Evolutionary conservation across 805 yeast genomes (phyloP).

Genomic region (Candida vartiovaarae): DNA sequence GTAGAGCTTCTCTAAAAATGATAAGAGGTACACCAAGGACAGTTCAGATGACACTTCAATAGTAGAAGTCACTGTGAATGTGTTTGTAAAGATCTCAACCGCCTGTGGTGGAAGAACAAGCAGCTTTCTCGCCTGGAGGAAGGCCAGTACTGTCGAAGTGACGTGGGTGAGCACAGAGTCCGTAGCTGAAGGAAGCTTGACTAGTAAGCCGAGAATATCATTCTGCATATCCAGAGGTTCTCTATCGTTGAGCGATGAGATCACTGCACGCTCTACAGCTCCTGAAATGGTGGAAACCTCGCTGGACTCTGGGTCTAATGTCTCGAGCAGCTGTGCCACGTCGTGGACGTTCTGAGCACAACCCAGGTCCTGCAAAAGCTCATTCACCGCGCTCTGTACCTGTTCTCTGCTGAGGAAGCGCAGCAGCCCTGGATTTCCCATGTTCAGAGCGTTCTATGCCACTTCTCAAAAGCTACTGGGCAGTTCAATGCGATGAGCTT

Average conservation of each 20-base stretch:
- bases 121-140: constrained; percentile 1
- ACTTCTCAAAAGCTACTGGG: no score
- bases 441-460: no score
- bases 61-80: neutral
- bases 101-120: constrained; percentile 2
- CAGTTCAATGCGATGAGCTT: no score
- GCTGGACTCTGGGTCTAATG: constrained; percentile 1
- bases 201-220: constrained; percentile 1
- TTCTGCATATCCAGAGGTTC: neutral
- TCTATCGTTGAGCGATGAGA: neutral
- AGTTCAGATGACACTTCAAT: neutral
- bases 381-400: constrained; percentile 1
- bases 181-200: constrained; percentile 5
- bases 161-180: constrained; percentile 6
- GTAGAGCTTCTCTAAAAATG: constrained; percentile 13
- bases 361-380: constrained; percentile 4
- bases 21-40: constrained; percentile 1
- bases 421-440: neutral
- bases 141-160: constrained; percentile 1
- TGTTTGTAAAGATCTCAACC: constrained; percentile 1
- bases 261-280: neutral
- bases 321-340: constrained; percentile 6
- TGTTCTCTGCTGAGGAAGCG: constrained; percentile 5
- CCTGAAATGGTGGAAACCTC: neutral
- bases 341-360: constrained; percentile 1